Evolutionary conservation across 1,284 basidiomycete genomes (phyloP), one percentile per base, ranked within the genome.

Genomic region (Ceratobasidium sp.): DNA sequence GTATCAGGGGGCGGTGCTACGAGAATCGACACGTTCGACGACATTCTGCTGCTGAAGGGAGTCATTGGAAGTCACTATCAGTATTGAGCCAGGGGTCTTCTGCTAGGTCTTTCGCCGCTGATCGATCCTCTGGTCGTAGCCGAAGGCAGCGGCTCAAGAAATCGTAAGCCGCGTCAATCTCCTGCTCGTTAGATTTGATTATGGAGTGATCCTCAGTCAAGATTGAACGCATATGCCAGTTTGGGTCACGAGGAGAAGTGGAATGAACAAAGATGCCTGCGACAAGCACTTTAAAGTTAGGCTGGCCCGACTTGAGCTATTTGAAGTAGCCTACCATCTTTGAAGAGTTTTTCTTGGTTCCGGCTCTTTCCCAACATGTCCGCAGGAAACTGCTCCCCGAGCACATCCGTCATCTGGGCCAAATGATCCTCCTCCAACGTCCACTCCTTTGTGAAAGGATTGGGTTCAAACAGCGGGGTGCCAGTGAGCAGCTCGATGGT

Each of bases 71-170:
- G 33, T 33, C 9, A 33, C 2, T 33, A 48, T 48, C 9, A 33
- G 33, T 33, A 48, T 48, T 48, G 17, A 52, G 67, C 67, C 67
- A 69, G 4, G 67, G 67, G 48, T 69, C 48, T 2, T 20, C 38
- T 12, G 48, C 28, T 50, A 69, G 23, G 9, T 54, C 67, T 6
- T 42, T 69, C 50, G 48, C 48, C 23, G 48, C 20, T 12, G 52
- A 26, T 40, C 67, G 12, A 56, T 69, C 38, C 48, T 69, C 67
- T 23, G 67, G 67, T 17, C 38, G 46, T 38, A 54, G 50, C n/a
- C 26, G 46, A 10, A 69, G 33, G 33, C 48, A 56, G 12, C 46
- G 17, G 10, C 56, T 69, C 13, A 69, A 23, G 28, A 69, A 69
- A 13, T 12, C 3, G 28, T 56, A 48, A 12, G 48, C 48, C 1